Base-by-base conservation (phyloP, 1,139 yeast species). In the Hyphopichia khmerensis region DNA sequence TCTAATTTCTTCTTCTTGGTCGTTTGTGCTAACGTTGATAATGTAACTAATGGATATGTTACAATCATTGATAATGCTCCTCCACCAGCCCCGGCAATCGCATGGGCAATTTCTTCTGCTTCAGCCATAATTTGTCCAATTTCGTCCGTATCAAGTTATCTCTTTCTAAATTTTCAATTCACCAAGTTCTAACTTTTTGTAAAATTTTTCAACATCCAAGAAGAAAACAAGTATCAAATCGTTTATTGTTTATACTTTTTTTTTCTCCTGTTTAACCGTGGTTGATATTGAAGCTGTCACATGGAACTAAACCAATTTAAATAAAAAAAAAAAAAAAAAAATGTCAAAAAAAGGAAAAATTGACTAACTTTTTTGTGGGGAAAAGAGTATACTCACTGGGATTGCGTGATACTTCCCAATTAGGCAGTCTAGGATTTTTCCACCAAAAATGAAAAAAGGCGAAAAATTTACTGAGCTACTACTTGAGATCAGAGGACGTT, bases 1-100 rank as follows among this genome's bases (percentile, higher is more conserved):
- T n/a, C n/a, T n/a, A n/a, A n/a, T 54, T 72, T 67, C 52, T 73
- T 68, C 54, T 70, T 71, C 44, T 76, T 73, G 24, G 66, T 60
- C 31, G 95, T 83, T 61, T 89, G 96, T 9, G 96, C 95, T 42
- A 87, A 76, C 1, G 96, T 88, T 3, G 95, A 84, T 45, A 88
- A 67, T 2, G 95, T 86, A 46, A 87, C 89, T 53, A 89, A 69
- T 10, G 98, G 96, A 58, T 89, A 87, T 2, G 96, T 87, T 36
- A 86, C 83, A 2, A 85, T 77, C 84, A 89, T 86, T 8, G 96
- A 80, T 37, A 88, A 75, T 34, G 95, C 90, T 18, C 97, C 97
- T 31, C 96, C 96, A 11, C 93, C 86, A 39, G 96, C 96, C 13
- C 97, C 97, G 11, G 96, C 87, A 18, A 90, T 65, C 14, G 96